These are phyloP conservation scores for Takakia lepidozioides DNA, from an alignment of 225 moss, liverwort and hornwort species.

Conservation along the genomic window DNA sequence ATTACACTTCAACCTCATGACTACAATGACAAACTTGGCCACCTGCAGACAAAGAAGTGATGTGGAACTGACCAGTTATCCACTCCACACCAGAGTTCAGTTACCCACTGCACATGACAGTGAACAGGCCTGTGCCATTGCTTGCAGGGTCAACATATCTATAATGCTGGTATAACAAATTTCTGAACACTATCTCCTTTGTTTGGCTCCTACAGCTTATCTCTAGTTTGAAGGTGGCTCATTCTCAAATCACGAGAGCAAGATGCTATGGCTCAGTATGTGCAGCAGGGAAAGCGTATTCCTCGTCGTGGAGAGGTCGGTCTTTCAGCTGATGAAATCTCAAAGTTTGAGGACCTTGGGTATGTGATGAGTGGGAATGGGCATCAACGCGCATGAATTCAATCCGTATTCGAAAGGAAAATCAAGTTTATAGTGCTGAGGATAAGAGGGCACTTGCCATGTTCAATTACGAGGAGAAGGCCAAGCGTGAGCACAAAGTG, in stretches of 20 bases:
- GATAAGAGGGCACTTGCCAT: slow-evolving; percentile 97
- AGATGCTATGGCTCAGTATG: slow-evolving; percentile 99
- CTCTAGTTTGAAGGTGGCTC: no score
- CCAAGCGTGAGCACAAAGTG: slow-evolving; percentile 97
- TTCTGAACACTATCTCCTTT: no score
- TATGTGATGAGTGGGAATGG: slow-evolving; percentile 99
- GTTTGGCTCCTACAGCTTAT: no score
- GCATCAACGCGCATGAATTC: slow-evolving; percentile 99
- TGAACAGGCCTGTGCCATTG: no score
- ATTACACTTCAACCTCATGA: no score
- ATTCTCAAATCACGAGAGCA: slow-evolving; percentile 99
- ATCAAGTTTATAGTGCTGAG: slow-evolving; percentile 99
- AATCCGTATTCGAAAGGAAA: slow-evolving; percentile 96
- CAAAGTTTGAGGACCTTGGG: slow-evolving; percentile 90
- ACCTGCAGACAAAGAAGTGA: no score
- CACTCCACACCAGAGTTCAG: no score
- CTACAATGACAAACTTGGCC: no score
- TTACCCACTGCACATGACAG: no score
- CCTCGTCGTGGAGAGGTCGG: slow-evolving; percentile 99
- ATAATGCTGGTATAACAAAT: no score
- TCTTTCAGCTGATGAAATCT: slow-evolving; percentile 96
- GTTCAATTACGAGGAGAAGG: slow-evolving; percentile 99
- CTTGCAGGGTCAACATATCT: no score
- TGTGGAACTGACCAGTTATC: no score
- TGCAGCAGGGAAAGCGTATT: slow-evolving; percentile 98